Evolutionary conservation across 495 filamentous ascomycete genomes (phyloP), one percentile per base, ranked within the genome.

Genomic region (Hyaloscypha bicolor): DNA sequence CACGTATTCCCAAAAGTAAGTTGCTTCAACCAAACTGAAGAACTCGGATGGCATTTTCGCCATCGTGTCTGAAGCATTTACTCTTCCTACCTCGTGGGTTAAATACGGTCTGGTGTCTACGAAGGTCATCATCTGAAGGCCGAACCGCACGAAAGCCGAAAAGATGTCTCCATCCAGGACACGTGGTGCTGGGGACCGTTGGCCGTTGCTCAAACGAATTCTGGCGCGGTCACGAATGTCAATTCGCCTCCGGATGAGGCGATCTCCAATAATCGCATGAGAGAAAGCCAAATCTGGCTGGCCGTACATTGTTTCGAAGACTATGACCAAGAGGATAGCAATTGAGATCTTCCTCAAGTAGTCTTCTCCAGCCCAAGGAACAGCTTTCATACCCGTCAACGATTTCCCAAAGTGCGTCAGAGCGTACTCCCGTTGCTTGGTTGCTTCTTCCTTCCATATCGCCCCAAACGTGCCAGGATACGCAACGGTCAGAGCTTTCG

Each of bases 231-330:
- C 39, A 48, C 31, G n/a, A 31, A 48, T 16, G 2, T 63, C 29
- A 19, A 63, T 39, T 39, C 60, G 51, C 4, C 14, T 35, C n/a
- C 45, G 45, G 32, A 63, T 39, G 12, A 63, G 6, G 11, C 29
- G 9, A 35, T 31, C 21, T 9, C 60, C 60, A 33, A 39, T 16
- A 30, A 63, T 5, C 12, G 60, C 60, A 21, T 63, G 60, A 9
- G 37, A 48, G 6, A 63, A 21, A 4, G 21, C 60, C 22, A 48
- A 33, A 14, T 48, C 37, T 48, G 25, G 45, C 25, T 30, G 19
- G 21, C 60, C 60, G 8, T 63, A 31, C 60, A 63, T 9, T 32
- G 37, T 63, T 45, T 63, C 60, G 51, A 63, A 63, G 29, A 39
- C 37, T 2, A 51, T n/a, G 2, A 53, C 45, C 6, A 63, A 29